Evolutionary conservation across 176 grass and related monocot species (phyloP).

Genomic region (Hyparrhenia diplandra): DNA sequence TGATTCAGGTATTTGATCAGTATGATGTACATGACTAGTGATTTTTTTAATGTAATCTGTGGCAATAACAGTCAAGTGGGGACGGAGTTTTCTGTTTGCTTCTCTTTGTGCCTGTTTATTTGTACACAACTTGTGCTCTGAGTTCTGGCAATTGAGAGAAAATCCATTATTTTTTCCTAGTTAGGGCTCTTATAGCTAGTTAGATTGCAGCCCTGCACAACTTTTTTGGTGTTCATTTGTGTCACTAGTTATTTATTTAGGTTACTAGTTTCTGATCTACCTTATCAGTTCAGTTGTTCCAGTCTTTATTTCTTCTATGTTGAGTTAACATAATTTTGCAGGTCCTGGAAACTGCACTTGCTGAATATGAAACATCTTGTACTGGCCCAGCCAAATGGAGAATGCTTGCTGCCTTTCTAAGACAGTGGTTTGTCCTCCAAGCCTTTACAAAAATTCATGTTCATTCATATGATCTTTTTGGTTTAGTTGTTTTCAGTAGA

Average conservation of each 20-base stretch:
- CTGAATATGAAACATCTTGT: conserved; percentile 64
- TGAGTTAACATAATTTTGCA: conserved; percentile 11
- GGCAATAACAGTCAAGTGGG: neutral
- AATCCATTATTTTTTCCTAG: neutral
- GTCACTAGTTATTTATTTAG: neutral
- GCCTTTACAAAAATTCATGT: neutral
- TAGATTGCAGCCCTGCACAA: neutral
- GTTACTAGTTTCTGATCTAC: neutral
- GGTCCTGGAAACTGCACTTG: conserved; percentile 51
- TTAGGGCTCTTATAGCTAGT: neutral
- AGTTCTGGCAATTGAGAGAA: neutral
- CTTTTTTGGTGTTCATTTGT: conserved; percentile 11
- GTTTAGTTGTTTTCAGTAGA: neutral
- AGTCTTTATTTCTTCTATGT: neutral
- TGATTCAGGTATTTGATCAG: conserved; percentile 55
- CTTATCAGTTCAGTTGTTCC: neutral
- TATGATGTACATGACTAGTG: conserved; percentile 7
- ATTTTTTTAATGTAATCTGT: neutral
- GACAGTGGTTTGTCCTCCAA: conserved; percentile 49
- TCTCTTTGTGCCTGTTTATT: neutral
- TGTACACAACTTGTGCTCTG: neutral
- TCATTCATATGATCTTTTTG: neutral
- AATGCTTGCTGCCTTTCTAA: conserved; percentile 62
- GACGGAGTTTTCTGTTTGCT: neutral
- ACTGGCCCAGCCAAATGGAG: conserved; percentile 75